These are phyloP conservation scores for Fonsecaea pedrosoi DNA, from an alignment of 2,329 filamentous ascomycete species.

Conservation along the genomic window DNA sequence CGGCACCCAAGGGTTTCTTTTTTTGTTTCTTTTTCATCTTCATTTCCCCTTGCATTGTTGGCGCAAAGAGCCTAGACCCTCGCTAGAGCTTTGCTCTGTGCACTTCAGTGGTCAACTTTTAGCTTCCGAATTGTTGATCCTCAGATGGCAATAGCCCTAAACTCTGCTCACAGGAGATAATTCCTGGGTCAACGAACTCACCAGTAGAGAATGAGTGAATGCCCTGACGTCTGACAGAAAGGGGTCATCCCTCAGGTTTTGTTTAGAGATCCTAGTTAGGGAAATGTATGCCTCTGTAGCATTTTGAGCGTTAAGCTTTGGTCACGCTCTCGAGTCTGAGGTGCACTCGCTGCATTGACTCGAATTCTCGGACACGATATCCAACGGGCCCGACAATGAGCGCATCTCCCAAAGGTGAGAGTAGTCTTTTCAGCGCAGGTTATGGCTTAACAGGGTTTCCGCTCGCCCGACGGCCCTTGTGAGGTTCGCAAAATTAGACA, in stretches of 20 bases:
- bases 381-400: background rate
- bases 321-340: background rate
- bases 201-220: background rate
- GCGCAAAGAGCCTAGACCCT: too few species aligned
- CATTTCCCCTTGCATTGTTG: too few species aligned
- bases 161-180: too few species aligned
- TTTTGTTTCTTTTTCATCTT: too few species aligned
- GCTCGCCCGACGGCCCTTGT: background rate
- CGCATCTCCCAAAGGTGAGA: background rate
- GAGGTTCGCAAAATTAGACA: background rate
- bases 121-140: too few species aligned
- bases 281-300: background rate
- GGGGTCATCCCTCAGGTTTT: background rate
- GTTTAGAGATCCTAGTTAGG: background rate
- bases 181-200: background rate
- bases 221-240: background rate
- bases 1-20: too few species aligned
- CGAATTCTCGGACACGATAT: too few species aligned
- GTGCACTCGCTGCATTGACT: background rate
- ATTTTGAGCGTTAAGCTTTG: background rate
- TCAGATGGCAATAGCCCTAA: too few species aligned
- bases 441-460: background rate
- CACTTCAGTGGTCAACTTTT: too few species aligned
- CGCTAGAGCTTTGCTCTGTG: too few species aligned
- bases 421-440: background rate